These are phyloP conservation scores for Lachnellula occidentalis DNA, from an alignment of 2,329 filamentous ascomycete genomes.

Conservation along the genomic window DNA sequence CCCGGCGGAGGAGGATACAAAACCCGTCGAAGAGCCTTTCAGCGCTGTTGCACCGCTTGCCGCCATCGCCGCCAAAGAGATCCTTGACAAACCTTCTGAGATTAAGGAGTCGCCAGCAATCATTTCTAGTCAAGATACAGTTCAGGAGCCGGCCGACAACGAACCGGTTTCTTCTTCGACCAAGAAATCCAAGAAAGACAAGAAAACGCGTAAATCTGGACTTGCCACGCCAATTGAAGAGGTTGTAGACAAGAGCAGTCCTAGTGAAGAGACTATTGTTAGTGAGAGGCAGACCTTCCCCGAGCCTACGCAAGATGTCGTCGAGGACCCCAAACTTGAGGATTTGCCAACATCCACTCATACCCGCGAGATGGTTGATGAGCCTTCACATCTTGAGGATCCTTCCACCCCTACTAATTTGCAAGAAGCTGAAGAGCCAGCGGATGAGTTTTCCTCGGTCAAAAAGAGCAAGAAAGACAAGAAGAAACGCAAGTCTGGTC, in stretches of 20 bases:
- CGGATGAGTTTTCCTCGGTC: constrained; percentile 11
- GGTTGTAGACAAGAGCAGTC: not conserved
- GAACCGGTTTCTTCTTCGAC: not conserved
- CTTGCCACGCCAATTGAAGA: constrained; percentile 2
- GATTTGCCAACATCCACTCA: not conserved
- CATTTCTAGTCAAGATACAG: not conserved
- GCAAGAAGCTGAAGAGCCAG: not conserved
- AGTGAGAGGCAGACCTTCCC: not conserved
- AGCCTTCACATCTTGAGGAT: not conserved
- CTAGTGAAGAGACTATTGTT: not conserved
- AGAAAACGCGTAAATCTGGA: constrained; percentile 5
- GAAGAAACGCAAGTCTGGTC: constrained; percentile 15
- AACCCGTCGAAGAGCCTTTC: not conserved
- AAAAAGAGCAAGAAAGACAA: constrained; percentile 26
- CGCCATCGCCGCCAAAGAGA: not conserved
- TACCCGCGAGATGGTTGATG: not conserved
- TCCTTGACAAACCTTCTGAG: not conserved
- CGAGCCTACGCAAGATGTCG: not conserved
- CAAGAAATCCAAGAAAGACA: constrained; percentile 12
- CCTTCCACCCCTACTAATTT: not conserved
- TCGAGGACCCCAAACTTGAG: not conserved
- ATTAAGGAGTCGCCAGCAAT: not conserved
- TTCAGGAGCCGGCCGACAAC: not conserved
- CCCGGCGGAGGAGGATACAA: not conserved
- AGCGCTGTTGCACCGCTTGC: not conserved